A percentile compares a stretch with the other conserved stretches of the same genome.
Evolutionary conservation across 2,329 filamentous ascomycete genomes (phyloP).

Genomic region (Metarhizium humberi): DNA sequence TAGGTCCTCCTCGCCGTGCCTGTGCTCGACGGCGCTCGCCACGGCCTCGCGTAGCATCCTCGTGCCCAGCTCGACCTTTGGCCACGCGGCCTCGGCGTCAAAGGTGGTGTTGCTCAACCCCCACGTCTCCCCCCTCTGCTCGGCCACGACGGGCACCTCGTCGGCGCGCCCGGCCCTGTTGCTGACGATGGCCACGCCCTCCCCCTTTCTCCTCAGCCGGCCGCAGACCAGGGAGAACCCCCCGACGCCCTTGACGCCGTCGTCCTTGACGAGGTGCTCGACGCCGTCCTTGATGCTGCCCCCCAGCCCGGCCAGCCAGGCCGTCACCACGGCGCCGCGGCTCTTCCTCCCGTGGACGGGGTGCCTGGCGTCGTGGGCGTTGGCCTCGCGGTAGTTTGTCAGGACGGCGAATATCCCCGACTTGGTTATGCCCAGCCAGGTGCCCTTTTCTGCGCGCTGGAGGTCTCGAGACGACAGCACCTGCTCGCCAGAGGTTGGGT

Average conservation of each 20-base stretch:
- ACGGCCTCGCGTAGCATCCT: slow-evolving; percentile 34
- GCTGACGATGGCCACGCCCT: slow-evolving; percentile 51
- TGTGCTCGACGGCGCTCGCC: slow-evolving; percentile 25
- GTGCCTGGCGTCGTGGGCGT: slow-evolving; percentile 37
- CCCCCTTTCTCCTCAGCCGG: slow-evolving; percentile 39
- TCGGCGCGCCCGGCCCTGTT: slow-evolving; percentile 46
- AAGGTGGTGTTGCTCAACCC: slow-evolving; percentile 56
- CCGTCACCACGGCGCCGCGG: slow-evolving; percentile 54
- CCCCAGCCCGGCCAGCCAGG: slow-evolving; percentile 45
- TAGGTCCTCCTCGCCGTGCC: slow-evolving; percentile 36
- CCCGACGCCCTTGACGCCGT: slow-evolving; percentile 49
- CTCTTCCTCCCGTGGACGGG: slow-evolving; percentile 46
- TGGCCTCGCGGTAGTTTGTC: slow-evolving; percentile 56
- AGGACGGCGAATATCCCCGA: slow-evolving; percentile 52
- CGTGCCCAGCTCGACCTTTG: slow-evolving; percentile 48
- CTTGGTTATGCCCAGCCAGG: slow-evolving; percentile 56
- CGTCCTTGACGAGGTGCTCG: slow-evolving; percentile 38
- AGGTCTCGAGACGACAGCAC: slow-evolving; percentile 54
- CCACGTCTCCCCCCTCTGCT: slow-evolving; percentile 41
- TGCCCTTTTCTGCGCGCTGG: slow-evolving; percentile 51
- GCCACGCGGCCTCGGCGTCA: slow-evolving; percentile 44
- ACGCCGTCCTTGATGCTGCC: slow-evolving; percentile 41
- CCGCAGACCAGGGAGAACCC: slow-evolving; percentile 60
- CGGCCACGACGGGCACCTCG: slow-evolving; percentile 49
- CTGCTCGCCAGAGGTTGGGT: slow-evolving; percentile 28